Conservation (phyloP, 23 red algal species). For the Gracilaria caudata region DNA sequence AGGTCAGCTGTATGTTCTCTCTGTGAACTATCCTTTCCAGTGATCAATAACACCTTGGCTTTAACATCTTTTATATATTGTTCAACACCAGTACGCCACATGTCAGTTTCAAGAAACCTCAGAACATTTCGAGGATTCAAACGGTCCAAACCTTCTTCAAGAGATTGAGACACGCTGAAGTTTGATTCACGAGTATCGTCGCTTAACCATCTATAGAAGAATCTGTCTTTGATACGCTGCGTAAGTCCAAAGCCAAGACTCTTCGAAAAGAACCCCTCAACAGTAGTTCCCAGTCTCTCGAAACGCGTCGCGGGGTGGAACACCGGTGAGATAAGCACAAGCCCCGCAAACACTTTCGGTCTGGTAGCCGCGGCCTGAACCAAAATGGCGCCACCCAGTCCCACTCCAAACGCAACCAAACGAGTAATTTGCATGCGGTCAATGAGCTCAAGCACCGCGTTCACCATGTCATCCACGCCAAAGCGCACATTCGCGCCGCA, state of each 20-base stretch:
- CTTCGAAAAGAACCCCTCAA: conserved; percentile 46
- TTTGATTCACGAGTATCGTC: conserved; percentile 46
- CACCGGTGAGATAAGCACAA: conserved; percentile 57
- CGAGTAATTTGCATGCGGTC: conserved; percentile 22
- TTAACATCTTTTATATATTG: conserved; percentile 25
- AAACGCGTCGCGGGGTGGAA: conserved; percentile 21
- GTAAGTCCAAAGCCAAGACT: conserved; percentile 47
- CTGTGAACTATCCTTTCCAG: conserved; percentile 46
- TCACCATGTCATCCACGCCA: conserved; percentile 36
- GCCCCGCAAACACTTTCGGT: conserved; percentile 44
- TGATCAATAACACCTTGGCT: conserved; percentile 41
- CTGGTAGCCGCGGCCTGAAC: conserved; percentile 27
- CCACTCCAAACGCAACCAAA: conserved; percentile 47
- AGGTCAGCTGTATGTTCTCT: conserved; percentile 21
- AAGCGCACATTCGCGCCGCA: conserved; percentile 21
- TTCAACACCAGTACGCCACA: conserved; percentile 51
- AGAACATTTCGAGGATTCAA: conserved; percentile 50
- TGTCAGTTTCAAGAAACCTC: conserved; percentile 31
- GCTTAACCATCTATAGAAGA: conserved; percentile 53
- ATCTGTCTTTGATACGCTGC: conserved; percentile 52
- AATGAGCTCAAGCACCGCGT: conserved; percentile 22
- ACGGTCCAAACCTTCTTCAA: conserved; percentile 60
- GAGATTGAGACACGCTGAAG: conserved; percentile 25
- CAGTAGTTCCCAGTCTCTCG: conserved; percentile 9
- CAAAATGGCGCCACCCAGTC: conserved; percentile 36